Conservation (phyloP, 192 early-diverging fungal genomes). For the Backusella morwellensis region DNA sequence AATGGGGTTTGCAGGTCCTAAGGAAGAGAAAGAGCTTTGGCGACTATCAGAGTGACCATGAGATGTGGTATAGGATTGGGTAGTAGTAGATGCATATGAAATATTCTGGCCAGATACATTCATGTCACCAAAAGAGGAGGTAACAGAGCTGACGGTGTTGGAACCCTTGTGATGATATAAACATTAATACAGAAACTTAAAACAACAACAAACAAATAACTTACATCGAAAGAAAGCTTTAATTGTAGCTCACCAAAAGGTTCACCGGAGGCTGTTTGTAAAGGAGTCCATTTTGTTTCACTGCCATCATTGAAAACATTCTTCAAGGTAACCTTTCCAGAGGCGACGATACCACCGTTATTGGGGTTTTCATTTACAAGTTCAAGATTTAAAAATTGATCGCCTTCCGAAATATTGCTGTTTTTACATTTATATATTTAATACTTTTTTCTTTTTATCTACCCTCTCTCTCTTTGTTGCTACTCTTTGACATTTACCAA, state of each 20-base stretch:
- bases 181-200: neutral
- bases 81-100: slow-evolving; percentile 2
- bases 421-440: neutral
- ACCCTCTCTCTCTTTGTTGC: neutral
- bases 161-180: slow-evolving; percentile 8
- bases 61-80: neutral
- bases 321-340: slow-evolving; percentile 4
- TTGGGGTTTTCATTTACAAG: slow-evolving; percentile 30
- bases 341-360: slow-evolving; percentile 22
- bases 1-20: slow-evolving; percentile 27
- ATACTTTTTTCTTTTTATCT: neutral
- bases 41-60: slow-evolving; percentile 5
- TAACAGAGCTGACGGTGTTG: neutral
- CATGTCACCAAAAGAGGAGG: slow-evolving; percentile 4
- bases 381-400: slow-evolving; percentile 27
- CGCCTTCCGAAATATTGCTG: slow-evolving; percentile 23
- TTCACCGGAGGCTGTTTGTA: neutral
- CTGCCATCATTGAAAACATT: slow-evolving; percentile 10
- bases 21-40: slow-evolving; percentile 11
- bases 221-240: slow-evolving; percentile 13
- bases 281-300: neutral
- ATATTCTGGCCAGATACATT: neutral
- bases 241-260: slow-evolving; percentile 5
- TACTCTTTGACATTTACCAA: slow-evolving; percentile 14
- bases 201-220: slow-evolving; percentile 2